Evolutionary conservation across 129 eudicot species (phyloP).

Genomic region (Silybum marianum): DNA sequence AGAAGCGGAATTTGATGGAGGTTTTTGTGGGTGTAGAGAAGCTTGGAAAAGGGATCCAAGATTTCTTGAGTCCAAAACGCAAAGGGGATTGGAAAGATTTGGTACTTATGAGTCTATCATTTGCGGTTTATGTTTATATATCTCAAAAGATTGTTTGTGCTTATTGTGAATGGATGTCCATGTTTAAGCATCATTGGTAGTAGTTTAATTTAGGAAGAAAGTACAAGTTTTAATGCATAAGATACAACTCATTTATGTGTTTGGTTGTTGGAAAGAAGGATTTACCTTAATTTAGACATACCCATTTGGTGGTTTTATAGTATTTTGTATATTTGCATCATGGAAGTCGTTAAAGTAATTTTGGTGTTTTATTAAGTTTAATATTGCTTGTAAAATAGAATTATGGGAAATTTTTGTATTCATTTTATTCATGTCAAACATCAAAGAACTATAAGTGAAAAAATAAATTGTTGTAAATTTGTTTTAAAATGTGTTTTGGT

Average conservation of each 20-base stretch:
- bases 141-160: constrained; percentile 98
- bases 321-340: not conserved
- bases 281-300: not conserved
- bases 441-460: not conserved
- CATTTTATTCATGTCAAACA: not conserved
- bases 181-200: constrained; percentile 52
- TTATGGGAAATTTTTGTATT: not conserved
- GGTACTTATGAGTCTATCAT: constrained; percentile 89
- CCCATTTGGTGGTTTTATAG: not conserved
- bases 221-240: not conserved
- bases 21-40: constrained; percentile 38
- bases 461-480: not conserved
- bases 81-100: constrained; percentile 98
- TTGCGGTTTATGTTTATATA: constrained; percentile 91
- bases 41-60: constrained; percentile 49
- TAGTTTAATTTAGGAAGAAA: constrained; percentile 8
- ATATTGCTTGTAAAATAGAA: not conserved
- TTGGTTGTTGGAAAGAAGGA: not conserved
- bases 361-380: not conserved
- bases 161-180: constrained; percentile 81
- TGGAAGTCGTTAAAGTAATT: not conserved
- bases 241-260: not conserved
- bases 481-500: not conserved
- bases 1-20: constrained; percentile 30
- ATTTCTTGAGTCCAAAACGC: constrained; percentile 74